phyloP scores from a whole-genome alignment of 2,329 filamentous ascomycete genomes.

The Pleoardoris graminearum region DNA sequence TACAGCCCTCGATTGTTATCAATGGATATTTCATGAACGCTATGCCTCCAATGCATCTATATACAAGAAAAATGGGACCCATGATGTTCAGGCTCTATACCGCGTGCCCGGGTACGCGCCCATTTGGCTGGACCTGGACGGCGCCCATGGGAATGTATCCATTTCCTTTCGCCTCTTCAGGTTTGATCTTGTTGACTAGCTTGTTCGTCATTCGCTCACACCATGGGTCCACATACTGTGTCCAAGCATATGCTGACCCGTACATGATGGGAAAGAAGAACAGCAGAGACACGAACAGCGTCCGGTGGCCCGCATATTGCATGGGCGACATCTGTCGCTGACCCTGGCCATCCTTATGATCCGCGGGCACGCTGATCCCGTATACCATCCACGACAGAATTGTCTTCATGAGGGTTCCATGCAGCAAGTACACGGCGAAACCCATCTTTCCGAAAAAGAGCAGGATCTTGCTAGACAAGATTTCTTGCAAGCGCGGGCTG shows the following conservation, averaged over 20 bases:
- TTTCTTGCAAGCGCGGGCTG: constrained; percentile 8
- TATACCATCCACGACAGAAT: constrained; percentile 13
- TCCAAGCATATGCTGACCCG: constrained; percentile 9
- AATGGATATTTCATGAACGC: constrained; percentile 3
- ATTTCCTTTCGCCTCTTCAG: constrained; percentile 7
- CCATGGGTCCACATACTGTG: constrained; percentile 11
- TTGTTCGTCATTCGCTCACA: constrained; percentile 13
- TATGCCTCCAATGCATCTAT: not conserved
- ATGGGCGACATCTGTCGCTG: constrained; percentile 9
- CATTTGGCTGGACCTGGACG: not conserved
- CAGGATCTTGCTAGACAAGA: constrained; percentile 5
- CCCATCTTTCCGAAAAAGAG: constrained; percentile 12
- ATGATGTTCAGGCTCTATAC: not conserved
- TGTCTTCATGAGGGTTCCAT: constrained; percentile 12
- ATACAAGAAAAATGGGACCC: constrained; percentile 1
- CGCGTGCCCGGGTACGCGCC: not conserved
- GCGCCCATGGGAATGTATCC: constrained; percentile 9
- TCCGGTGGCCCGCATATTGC: constrained; percentile 9
- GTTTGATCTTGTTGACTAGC: constrained; percentile 8
- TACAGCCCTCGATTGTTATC: not conserved
- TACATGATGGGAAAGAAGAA: constrained; percentile 10
- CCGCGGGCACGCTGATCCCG: constrained; percentile 9
- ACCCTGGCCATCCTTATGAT: constrained; percentile 10
- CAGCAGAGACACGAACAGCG: constrained; percentile 4
- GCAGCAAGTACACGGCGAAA: constrained; percentile 12